Evolutionary conservation across 1,284 basidiomycete species (phyloP), one percentile per base, ranked within the genome.

Genomic region (Trametes sp.): DNA sequence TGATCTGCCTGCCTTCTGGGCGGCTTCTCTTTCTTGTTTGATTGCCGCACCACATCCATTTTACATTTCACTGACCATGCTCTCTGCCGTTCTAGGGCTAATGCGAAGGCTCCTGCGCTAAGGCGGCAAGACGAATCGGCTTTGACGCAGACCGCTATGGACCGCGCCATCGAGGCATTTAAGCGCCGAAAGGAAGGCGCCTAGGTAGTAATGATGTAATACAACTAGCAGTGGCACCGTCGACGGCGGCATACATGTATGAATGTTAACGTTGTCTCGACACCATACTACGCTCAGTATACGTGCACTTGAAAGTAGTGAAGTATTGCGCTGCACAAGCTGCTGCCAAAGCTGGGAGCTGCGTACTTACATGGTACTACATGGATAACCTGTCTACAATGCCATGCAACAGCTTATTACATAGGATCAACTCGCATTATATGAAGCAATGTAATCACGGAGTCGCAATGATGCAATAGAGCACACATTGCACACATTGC

Each of bases 181-280:
- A 51, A 36, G 11, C 49, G 49, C 49, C 49, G 49, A 29, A 51
- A 51, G 49, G 31, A 33, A 24, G 49, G 14, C 26, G 29, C 26
- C 46, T 49, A 19, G 38, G 35, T 4, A 10, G 35, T 4, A 14
- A 10, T 36, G 14, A 14, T 28, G 14, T 14, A 36, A 16, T 36
- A 33, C 7, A 6, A 13, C 31, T 33, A 33, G 31, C n/a, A n/a
- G n/a, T n/a, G n/a, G n/a, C n/a, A n/a, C 31, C 31, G 31, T 33
- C 31, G 31, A n/a, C 11, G 11, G 31, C 11, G 31, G 11, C 31
- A 33, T 33, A 11, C 31, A 5, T 11, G 31, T 33, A 33, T 11
- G 11, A 33, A 33, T 6, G 5, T 5, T 33, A 33, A 6, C 31
- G 6, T 11, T 33, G 31, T 33, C n/a, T 33, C 31, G 35, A 36